phyloP scores from a whole-genome alignment of 192 early-diverging fungal species.

The Allomyces macrogynus region DNA sequence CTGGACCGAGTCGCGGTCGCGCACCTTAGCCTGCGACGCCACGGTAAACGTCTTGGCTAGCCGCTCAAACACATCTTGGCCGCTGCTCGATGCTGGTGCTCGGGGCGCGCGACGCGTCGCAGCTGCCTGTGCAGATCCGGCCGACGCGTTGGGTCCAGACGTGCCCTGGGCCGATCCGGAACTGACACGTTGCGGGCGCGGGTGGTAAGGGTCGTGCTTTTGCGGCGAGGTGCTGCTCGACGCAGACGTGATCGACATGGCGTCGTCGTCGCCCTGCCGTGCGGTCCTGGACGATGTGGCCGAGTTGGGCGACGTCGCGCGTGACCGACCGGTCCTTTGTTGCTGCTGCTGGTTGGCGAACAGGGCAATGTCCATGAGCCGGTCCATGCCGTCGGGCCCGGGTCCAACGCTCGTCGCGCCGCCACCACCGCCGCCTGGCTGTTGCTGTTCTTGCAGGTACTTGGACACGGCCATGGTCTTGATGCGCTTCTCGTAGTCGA shows the following conservation, averaged over 20 bases:
- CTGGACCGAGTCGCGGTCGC: background rate
- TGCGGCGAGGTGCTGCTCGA: background rate
- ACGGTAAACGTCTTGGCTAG: background rate
- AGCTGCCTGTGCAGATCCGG: background rate
- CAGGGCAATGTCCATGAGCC: background rate
- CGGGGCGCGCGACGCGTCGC: background rate
- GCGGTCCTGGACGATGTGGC: background rate
- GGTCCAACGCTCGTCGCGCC: too few species aligned
- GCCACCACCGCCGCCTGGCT: background rate
- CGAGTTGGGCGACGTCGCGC: background rate
- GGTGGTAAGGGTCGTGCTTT: background rate
- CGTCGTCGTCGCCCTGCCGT: background rate
- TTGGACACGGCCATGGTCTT: slow-evolving; percentile 2
- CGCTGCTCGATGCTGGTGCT: too few species aligned
- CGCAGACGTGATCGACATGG: background rate
- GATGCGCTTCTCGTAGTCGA: slow-evolving; percentile 22
- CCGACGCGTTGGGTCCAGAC: background rate
- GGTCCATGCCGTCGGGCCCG: background rate
- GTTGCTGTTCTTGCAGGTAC: background rate
- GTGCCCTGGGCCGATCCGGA: background rate
- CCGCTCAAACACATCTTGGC: background rate
- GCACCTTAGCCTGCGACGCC: background rate
- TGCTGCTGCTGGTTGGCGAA: too few species aligned
- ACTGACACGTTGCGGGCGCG: background rate
- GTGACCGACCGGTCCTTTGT: too few species aligned